Conservation (phyloP, 306 rosid genomes). For the Lablab purpureus region DNA sequence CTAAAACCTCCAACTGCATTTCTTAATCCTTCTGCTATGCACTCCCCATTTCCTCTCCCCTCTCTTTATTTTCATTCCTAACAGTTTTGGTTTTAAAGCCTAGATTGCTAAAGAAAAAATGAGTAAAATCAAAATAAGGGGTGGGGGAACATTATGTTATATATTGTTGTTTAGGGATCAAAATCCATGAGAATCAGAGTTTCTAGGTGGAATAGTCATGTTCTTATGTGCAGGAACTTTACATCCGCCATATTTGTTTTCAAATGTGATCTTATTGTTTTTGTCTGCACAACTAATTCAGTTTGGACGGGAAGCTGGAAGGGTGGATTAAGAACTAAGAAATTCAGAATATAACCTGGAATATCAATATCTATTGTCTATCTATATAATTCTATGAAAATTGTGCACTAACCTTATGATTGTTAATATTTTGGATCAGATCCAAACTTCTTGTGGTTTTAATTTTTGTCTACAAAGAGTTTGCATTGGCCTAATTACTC, state of each 20-base stretch:
- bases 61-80: neutral
- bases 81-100: neutral
- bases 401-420: neutral
- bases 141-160: neutral
- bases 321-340: slow-evolving; percentile 11
- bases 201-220: neutral
- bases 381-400: slow-evolving; percentile 22
- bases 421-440: slow-evolving; percentile 32
- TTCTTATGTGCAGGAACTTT: neutral
- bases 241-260: slow-evolving; percentile 11
- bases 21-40: neutral
- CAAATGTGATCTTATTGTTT: neutral
- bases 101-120: slow-evolving; percentile 3
- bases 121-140: neutral
- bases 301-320: slow-evolving; percentile 6
- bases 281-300: slow-evolving; percentile 9
- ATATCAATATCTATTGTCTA: neutral
- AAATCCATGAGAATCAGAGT: neutral
- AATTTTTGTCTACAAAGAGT: slow-evolving; percentile 2
- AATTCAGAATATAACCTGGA: slow-evolving; percentile 14
- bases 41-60: neutral
- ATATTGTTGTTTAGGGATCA: neutral
- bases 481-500: slow-evolving; percentile 18
- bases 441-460: slow-evolving; percentile 25
- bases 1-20: neutral